Conservation (phyloP, 2,329 filamentous ascomycete species). For the Pochonia chlamydosporia region DNA sequence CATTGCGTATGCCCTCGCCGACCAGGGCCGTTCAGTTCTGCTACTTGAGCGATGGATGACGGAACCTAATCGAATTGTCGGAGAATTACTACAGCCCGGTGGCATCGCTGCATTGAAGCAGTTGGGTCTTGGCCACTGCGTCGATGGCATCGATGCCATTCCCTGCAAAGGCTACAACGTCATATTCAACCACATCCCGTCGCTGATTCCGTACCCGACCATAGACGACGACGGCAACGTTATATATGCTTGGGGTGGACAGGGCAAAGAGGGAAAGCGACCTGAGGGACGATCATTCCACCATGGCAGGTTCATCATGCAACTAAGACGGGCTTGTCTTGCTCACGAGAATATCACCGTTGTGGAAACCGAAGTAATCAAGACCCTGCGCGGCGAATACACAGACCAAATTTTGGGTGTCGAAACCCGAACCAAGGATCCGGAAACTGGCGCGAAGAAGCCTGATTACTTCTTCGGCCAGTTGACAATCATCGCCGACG, state of each 20-base stretch:
- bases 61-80: slow-evolving; percentile 92
- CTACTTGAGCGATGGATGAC: slow-evolving; percentile 84
- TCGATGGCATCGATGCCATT: slow-evolving; percentile 85
- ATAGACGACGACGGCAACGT: slow-evolving; percentile 44
- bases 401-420: slow-evolving; percentile 77
- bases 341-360: slow-evolving; percentile 79
- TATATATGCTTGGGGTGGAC: slow-evolving; percentile 27
- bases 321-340: slow-evolving; percentile 69
- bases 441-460: slow-evolving; percentile 47
- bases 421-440: slow-evolving; percentile 60
- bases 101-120: slow-evolving; percentile 75
- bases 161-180: slow-evolving; percentile 82
- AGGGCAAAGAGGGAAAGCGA: slow-evolving; percentile 31
- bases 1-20: slow-evolving; percentile 74
- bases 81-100: slow-evolving; percentile 89
- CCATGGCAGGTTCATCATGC: slow-evolving; percentile 86
- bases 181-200: slow-evolving; percentile 68
- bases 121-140: slow-evolving; percentile 72
- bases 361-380: slow-evolving; percentile 80
- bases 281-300: slow-evolving; percentile 78
- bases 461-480: slow-evolving; percentile 80
- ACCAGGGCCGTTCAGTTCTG: slow-evolving; percentile 85
- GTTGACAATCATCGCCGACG: slow-evolving; percentile 85
- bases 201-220: slow-evolving; percentile 73
- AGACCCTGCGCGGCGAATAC: slow-evolving; percentile 64